Base-by-base conservation (phyloP, 139 green algal species). In the Chlorella sp. region DNA sequence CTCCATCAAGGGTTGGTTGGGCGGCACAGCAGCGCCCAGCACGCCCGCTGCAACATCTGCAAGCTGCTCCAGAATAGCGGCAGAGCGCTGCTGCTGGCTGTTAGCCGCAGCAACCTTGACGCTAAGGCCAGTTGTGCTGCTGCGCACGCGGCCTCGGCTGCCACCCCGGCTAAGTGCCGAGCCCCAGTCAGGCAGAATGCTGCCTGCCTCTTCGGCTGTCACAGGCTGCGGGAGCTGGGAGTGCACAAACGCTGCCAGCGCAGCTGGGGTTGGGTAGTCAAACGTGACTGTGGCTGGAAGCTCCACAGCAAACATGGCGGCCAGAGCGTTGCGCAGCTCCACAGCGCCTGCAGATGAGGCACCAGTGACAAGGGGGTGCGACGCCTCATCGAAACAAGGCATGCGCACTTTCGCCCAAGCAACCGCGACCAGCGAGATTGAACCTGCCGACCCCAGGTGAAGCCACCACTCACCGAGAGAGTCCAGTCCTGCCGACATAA, bases 1-100 rank as follows among this genome's bases (percentile, higher is more conserved):
- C 47, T 86, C 89, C 88, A 96, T 94, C 13, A 96, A 85, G 0
- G 94, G 93, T 36, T 94, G 87, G 23, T 93, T 85, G 30, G 74
- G 56, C 6, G 75, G 39, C 63, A 94, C 86, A 4, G 51, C 38
- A 5, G 28, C 4, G 39, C 78, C 83, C 30, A 87, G 44, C 23
- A 87, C 65, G 17, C 60, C 63, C 13, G 63, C 44, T 5, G 17
- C 63, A 6, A 83, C 30, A 4, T 47, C 41, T 4, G n/a, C 7
- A 17, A 83, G 39, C 62, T 75, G n/a, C 21, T 34, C 28, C n/a
- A 83, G 36, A 5, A 82, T 55, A 5, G 73, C 44, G 1, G 47
- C 47, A 25, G 28, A 41, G 0, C n/a, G 1, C 47, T 47, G 56
- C n/a, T 30, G 30, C 74, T 44, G 26, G 34, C 57, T 6, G 38